These are phyloP conservation scores for Geranomyces michiganensis DNA, from an alignment of 192 early-diverging fungal species.

Conservation along the genomic window DNA sequence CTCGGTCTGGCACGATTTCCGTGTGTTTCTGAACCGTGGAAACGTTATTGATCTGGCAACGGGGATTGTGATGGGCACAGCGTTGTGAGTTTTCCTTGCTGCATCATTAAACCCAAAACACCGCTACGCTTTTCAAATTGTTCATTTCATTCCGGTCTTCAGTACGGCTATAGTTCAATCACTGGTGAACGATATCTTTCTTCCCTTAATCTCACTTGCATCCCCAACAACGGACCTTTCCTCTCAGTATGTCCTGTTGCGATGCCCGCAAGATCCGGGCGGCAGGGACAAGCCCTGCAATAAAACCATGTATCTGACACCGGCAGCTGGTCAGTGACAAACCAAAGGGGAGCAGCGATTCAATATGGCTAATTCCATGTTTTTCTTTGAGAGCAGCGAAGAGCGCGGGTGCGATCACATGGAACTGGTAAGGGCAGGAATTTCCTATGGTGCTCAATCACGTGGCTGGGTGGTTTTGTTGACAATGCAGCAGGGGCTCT, in stretches of 20 bases:
- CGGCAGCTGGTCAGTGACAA: neutral
- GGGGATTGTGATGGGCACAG: conserved; percentile 67
- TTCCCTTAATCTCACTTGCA: conserved; percentile 30
- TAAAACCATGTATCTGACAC: conserved; percentile 1
- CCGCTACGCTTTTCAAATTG: neutral
- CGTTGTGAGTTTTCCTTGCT: conserved; percentile 31
- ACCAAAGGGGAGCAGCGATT: neutral
- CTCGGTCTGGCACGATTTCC: conserved; percentile 12
- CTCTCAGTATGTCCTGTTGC: neutral
- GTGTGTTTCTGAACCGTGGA: conserved; percentile 39
- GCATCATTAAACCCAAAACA: neutral
- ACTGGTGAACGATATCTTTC: conserved; percentile 58
- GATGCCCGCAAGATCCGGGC: neutral
- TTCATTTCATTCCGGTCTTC: neutral
- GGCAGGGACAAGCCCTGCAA: conserved; percentile 1
- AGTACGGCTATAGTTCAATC: conserved; percentile 39
- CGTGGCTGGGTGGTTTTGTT: neutral
- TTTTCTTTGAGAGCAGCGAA: neutral
- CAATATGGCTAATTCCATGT: neutral
- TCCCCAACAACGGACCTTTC: conserved; percentile 5
- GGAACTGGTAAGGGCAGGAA: conserved; percentile 38
- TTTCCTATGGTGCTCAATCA: neutral
- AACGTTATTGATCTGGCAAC: conserved; percentile 67
- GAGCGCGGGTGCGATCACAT: conserved; percentile 51
- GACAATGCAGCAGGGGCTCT: conserved; percentile 32